phyloP scores from a whole-genome alignment of 2,329 filamentous ascomycete genomes.

The Xylaria sp. region DNA sequence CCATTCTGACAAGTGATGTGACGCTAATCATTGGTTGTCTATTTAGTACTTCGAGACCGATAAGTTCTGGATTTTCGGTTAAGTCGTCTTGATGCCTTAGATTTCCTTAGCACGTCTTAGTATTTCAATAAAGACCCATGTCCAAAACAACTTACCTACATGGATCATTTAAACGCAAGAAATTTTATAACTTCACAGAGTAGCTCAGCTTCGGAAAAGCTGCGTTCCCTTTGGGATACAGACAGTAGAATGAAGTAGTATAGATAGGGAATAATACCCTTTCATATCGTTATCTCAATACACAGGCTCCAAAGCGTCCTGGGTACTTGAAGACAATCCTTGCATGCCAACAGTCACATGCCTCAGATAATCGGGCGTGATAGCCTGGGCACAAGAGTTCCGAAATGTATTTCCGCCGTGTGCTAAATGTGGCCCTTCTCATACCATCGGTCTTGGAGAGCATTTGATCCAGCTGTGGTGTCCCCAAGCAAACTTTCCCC shows the following conservation, averaged over 20 bases:
- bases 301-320: conserved; percentile 19
- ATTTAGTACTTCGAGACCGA: conserved; percentile 61
- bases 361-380: not conserved
- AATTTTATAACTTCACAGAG: not conserved
- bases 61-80: conserved; percentile 63
- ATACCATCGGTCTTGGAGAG: no score
- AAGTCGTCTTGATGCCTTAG: conserved; percentile 35
- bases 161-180: not conserved
- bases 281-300: conserved; percentile 32
- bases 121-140: conserved; percentile 3
- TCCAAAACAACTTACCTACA: not conserved
- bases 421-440: not conserved
- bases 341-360: conserved; percentile 23
- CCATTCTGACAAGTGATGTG: not conserved
- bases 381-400: not conserved
- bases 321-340: conserved; percentile 20
- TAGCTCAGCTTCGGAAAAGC: conserved; percentile 5
- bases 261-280: conserved; percentile 36
- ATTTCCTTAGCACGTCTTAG: conserved; percentile 17
- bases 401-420: not conserved
- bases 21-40: conserved; percentile 23
- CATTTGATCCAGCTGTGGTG: not conserved
- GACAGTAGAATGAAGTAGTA: conserved; percentile 33
- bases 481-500: conserved; percentile 18
- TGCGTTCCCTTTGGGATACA: conserved; percentile 19